Evolutionary conservation across 768 basidiomycete species (phyloP).

Genomic region (Peribolospora baueri): DNA sequence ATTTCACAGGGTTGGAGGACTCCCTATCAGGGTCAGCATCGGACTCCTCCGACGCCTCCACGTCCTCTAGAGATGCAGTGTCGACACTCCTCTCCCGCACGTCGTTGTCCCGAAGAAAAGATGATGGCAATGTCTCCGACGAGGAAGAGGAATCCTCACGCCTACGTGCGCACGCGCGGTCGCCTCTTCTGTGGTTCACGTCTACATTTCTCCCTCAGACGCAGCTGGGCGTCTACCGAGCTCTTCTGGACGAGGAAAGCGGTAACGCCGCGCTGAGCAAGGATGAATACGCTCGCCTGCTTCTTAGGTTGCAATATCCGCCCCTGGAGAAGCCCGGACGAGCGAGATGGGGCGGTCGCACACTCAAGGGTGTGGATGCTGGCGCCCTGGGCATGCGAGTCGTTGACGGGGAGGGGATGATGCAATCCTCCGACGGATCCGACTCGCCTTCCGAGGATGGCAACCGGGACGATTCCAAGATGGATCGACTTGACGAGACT

Average conservation of each 20-base stretch:
- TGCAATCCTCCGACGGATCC: too few species aligned
- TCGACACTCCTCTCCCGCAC: constrained; percentile 30
- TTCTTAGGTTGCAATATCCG: constrained; percentile 12
- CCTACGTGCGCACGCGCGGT: constrained; percentile 27
- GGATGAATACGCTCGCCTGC: neutral
- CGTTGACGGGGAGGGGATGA: too few species aligned
- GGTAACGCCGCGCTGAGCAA: constrained; percentile 14
- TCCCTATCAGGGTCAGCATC: constrained; percentile 79
- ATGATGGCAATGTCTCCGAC: constrained; percentile 13
- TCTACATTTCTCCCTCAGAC: constrained; percentile 43
- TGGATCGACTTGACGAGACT: constrained; percentile 10
- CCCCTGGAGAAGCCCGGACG: too few species aligned
- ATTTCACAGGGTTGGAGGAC: constrained; percentile 41
- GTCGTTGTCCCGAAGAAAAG: constrained; percentile 4
- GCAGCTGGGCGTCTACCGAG: constrained; percentile 68
- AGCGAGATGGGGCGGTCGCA: too few species aligned
- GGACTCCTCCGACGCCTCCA: constrained; percentile 33
- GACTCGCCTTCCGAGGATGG: too few species aligned
- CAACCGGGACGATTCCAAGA: neutral
- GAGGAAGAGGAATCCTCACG: constrained; percentile 15
- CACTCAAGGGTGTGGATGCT: neutral
- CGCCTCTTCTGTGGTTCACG: constrained; percentile 74
- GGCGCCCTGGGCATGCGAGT: neutral
- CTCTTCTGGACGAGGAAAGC: constrained; percentile 34
- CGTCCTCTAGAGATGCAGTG: constrained; percentile 39